Evolutionary conservation across 352 stramenopile genomes (phyloP), one percentile per base, ranked within the genome.

Genomic region (Globisporangium canariense): DNA sequence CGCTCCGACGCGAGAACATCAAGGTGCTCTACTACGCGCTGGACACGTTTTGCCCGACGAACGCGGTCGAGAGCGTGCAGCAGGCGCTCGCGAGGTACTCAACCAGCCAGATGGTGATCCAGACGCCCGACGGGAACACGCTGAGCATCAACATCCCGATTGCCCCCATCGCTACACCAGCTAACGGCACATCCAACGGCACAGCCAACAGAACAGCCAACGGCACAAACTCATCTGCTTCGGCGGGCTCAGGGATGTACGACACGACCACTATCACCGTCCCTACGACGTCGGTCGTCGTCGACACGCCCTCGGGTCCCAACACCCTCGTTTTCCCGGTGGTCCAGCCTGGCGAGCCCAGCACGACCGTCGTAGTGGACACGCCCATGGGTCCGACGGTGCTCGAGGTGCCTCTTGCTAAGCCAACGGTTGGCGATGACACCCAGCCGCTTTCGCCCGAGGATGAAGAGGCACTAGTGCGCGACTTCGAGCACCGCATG

Each of bases 401-500:
- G 45, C 22, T 68, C 18, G 62, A 68, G 16, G 43, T 66, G 9
- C 60, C 60, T 11, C 9, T 53, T 22, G n/a, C 16, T 10, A 46
- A 51, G 28, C 30, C 10, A 30, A 57, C 14, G 10, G n/a, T 14
- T 2, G 22, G 34, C 13, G 11, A 13, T 16, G 34, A n/a, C 32
- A 34, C 20, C 6, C 36, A 61, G 18, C 8, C 14, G 4, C 14
- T 18, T 2, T 20, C 16, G 6, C 3, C 41, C 18, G 41, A 47
- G 5, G 41, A 5, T 20, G 4, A 4, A 47, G 41, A 1, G 41
- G 16, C 18, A 1, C 14, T 47, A 16, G 16, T 41, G 30, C 16
- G 13, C 16, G 16, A 83, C 46, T 81, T 86, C 59, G 66, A 75
- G 58, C 40, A 75, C 62, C 61, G 71, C 55, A 67, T 86, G 4